phyloP scores from a whole-genome alignment of 805 yeast species.

The Phaffomyces antillensis region DNA sequence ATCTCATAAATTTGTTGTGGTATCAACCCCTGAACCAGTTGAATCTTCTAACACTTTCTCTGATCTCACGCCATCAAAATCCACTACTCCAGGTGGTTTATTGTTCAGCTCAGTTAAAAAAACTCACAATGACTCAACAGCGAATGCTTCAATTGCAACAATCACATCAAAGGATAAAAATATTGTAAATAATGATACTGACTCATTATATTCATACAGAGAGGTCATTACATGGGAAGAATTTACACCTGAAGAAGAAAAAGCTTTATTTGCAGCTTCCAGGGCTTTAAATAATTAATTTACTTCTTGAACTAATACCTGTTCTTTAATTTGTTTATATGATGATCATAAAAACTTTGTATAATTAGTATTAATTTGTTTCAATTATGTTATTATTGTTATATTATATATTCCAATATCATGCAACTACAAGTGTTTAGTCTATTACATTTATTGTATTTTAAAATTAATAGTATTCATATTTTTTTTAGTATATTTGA shows the following conservation, averaged over 20 bases:
- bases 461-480: neutral
- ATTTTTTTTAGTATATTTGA: neutral
- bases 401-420: neutral
- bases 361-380: neutral
- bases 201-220: slow-evolving; percentile 17
- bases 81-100: neutral
- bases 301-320: neutral
- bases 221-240: slow-evolving; percentile 18
- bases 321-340: neutral
- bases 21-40: slow-evolving; percentile 1
- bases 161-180: neutral
- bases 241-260: slow-evolving; percentile 9
- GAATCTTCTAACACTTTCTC: slow-evolving; percentile 1
- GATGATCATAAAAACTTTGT: neutral
- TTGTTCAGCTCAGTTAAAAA: no score
- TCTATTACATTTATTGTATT: neutral
- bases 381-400: neutral
- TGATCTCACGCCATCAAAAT: slow-evolving; percentile 2
- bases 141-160: slow-evolving; percentile 5
- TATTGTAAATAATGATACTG: neutral
- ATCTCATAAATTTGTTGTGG: slow-evolving; percentile 15
- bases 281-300: neutral
- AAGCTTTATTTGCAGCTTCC: slow-evolving; percentile 1
- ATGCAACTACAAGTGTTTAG: neutral
- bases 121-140: neutral